These are phyloP conservation scores for Myxozyma monticola DNA, from an alignment of 805 yeast species.

Conservation along the genomic window DNA sequence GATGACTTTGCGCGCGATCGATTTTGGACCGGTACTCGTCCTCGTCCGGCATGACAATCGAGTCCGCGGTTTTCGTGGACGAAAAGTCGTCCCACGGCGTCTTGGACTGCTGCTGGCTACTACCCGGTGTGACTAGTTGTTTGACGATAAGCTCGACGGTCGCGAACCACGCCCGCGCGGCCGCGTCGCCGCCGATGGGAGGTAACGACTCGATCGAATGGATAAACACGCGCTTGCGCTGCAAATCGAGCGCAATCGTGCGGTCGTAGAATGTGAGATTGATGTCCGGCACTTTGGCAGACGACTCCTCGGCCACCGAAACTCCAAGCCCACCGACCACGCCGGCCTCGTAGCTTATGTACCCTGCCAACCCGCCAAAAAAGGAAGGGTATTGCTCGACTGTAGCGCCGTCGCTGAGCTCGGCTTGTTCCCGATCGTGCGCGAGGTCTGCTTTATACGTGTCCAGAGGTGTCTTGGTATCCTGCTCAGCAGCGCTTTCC, in stretches of 20 bases:
- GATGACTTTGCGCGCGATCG: conserved; percentile 60
- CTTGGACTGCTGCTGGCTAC: too few species aligned
- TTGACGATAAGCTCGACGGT: not conserved
- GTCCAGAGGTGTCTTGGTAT: not conserved
- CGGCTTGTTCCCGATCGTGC: not conserved
- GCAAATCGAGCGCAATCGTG: conserved; percentile 56
- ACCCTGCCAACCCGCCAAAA: conserved; percentile 87
- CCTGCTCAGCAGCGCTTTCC: not conserved
- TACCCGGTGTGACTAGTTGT: too few species aligned
- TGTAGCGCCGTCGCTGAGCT: not conserved
- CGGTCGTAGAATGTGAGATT: conserved; percentile 71
- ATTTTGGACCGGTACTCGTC: conserved; percentile 56
- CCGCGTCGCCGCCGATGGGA: not conserved
- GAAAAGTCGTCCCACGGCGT: not conserved
- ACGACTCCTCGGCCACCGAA: conserved; percentile 1
- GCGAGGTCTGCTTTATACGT: not conserved
- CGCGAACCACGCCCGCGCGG: not conserved
- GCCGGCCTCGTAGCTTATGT: conserved; percentile 87
- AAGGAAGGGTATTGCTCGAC: conserved; percentile 77
- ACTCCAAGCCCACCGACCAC: conserved; percentile 37
- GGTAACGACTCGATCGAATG: conserved; percentile 6
- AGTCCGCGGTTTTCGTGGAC: not conserved
- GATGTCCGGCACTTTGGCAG: conserved; percentile 53
- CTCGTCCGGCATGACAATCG: conserved; percentile 2
- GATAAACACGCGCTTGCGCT: conserved; percentile 45